Base-by-base conservation (phyloP, 2,329 filamentous ascomycete genomes). In the Pezicula carpinea region DNA sequence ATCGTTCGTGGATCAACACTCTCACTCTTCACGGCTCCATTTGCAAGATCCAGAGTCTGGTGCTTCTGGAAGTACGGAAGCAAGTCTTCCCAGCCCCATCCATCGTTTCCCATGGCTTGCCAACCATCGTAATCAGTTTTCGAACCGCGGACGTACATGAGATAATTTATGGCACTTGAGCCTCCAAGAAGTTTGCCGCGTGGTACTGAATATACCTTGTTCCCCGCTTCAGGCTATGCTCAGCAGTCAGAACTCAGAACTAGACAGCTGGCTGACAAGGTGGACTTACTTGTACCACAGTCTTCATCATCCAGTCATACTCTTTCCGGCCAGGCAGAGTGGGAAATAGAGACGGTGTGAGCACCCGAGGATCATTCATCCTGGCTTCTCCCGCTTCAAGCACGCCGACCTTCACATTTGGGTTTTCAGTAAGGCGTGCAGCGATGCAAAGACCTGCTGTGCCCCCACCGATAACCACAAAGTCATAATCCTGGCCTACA, bases 401-500 rank as follows among this genome's bases (percentile, higher is more conserved):
- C 6, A 71, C 67, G 5, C 66, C 56, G 14, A 72, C 66, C 3
- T 55, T 52, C 23, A 69, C 54, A 38, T 63, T 46, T 15, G 57
- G 53, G 51, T 70, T 61, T 46, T 71, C 69, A 13, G 59, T 63
- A 13, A 73, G 61, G 3, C 70, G 64, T 11, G 60, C 58, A 8
- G 70, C 71, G 10, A 72, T 57, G 3, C 67, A 63, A 5, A 72
- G 61, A n/a, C 71, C 70, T 5, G 69, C 63, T 1, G 69, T 71
- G 5, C 71, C 70, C 3, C 69, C 70, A 11, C 71, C 69, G 6
- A 70, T 64, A 21, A 73, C 51, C 31, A 73, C 50, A 43, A 67
- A 72, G 53, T 73, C 68, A 53, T 66, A 72, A 5, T 39, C 38
- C 13, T 46, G 46, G 35, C 35, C 33, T n/a, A 47, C 38, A 29